Conservation (phyloP, 1,284 basidiomycete species). For the Tremellales sp. region DNA sequence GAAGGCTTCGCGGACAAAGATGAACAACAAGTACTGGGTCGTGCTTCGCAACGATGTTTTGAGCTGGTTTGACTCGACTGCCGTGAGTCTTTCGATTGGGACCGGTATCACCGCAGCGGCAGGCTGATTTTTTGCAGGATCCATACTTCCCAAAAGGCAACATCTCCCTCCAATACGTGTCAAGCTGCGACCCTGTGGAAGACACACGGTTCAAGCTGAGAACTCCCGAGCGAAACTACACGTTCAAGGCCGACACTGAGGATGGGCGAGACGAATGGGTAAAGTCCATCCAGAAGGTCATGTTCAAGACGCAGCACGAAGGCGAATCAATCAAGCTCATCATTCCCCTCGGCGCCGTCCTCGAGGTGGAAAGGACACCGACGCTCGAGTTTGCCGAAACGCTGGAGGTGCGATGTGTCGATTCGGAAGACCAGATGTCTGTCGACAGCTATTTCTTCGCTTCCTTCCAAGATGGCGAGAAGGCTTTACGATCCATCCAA, state of each 20-base stretch:
- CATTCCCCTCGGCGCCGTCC: constrained; percentile 82
- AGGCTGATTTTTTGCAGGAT: constrained; percentile 55
- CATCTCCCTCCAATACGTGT: constrained; percentile 85
- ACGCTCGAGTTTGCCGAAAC: constrained; percentile 93
- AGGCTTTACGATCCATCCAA: constrained; percentile 72
- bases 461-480: constrained; percentile 75
- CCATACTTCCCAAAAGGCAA: constrained; percentile 97
- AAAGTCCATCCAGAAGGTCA: constrained; percentile 77
- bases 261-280: constrained; percentile 88
- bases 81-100: constrained; percentile 60
- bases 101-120: neutral
- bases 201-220: constrained; percentile 72
- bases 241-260: constrained; percentile 70
- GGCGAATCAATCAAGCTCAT: constrained; percentile 96
- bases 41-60: constrained; percentile 87
- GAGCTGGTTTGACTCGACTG: constrained; percentile 91
- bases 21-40: constrained; percentile 91
- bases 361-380: constrained; percentile 80
- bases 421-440: constrained; percentile 68
- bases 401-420: constrained; percentile 84
- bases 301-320: constrained; percentile 92
- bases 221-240: constrained; percentile 71
- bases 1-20: constrained; percentile 76
- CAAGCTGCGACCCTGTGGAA: constrained; percentile 71
- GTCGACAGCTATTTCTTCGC: constrained; percentile 79